Percentiles rank a stretch among this genome's conserved stretches.
Evolutionary conservation across 2,329 filamentous ascomycete genomes (phyloP).

Genomic region (Macrophomina phaseolina): DNA sequence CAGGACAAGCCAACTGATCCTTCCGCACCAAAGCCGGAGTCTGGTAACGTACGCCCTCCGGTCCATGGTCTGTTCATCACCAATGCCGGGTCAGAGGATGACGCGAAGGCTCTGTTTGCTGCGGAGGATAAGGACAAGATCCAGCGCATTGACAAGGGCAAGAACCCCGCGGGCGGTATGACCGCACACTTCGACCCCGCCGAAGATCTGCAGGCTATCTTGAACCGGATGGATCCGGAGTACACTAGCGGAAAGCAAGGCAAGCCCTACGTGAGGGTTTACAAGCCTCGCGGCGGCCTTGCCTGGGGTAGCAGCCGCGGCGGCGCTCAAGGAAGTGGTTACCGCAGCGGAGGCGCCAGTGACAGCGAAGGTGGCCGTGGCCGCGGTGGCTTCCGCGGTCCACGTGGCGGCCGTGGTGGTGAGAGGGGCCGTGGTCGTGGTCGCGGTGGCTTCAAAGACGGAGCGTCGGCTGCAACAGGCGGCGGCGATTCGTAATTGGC

Average conservation of each 20-base stretch:
- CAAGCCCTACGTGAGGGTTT: constrained; percentile 82
- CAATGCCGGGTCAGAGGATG: constrained; percentile 82
- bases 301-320: constrained; percentile 68
- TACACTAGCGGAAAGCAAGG: constrained; percentile 76
- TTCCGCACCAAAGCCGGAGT: constrained; percentile 54
- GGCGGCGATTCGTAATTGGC: constrained; percentile 23
- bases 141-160: constrained; percentile 69
- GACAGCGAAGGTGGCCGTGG: constrained; percentile 73
- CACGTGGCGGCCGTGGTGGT: constrained; percentile 58
- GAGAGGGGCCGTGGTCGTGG: constrained; percentile 35
- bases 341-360: constrained; percentile 82
- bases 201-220: constrained; percentile 80
- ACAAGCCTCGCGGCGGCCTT: constrained; percentile 67
- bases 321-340: constrained; percentile 71
- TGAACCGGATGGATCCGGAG: constrained; percentile 76
- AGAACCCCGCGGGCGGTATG: constrained; percentile 66
- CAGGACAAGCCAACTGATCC: constrained; percentile 46
- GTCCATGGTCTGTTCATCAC: constrained; percentile 89
- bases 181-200: constrained; percentile 82
- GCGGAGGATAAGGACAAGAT: constrained; percentile 86
- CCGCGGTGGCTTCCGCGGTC: constrained; percentile 49
- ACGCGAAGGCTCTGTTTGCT: constrained; percentile 79
- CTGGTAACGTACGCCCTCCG: constrained; percentile 54
- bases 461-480: constrained; percentile 4
- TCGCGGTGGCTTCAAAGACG: constrained; percentile 34